Base-by-base conservation (phyloP, 1,284 basidiomycete species). In the Golubevia sp. region DNA sequence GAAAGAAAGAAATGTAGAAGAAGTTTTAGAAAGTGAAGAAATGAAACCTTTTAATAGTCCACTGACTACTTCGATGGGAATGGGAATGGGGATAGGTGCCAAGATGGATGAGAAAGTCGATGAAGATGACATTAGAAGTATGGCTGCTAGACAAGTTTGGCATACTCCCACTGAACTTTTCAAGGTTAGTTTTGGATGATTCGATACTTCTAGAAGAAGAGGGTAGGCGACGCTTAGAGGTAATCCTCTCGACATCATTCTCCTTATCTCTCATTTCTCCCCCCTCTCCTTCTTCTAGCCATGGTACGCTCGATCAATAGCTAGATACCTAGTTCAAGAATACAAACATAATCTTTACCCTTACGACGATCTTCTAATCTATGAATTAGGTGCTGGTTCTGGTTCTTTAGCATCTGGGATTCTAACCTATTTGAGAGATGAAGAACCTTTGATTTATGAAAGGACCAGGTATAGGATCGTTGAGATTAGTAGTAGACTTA, bases 81-180 rank as follows among this genome's bases (percentile, higher is more conserved):
- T 82, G 81, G 57, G 64, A 57, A 34, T 53, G 65, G 49, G 44
- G 61, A 34, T 34, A 13, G 65, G 25, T 34, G 58, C n/a, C 64
- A 86, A 85, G 64, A 65, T 55, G 60, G 73, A 70, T 25, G 71
- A 66, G 27, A 56, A 34, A 6, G 49, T 62, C n/a, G 55, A 65
- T 54, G 67, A 69, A 18, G 88, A 90, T 71, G 87, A 86, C 34
- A 72, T 80, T 0, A 66, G 74, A 38, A 57, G 64, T 1, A 80
- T 80, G 80, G 77, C 76, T 0, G 94, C 94, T 3, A 88, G 90
- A 74, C 97, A 99, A 84, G 88, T 99, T 59, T 99, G 97, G 97
- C 97, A 99, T 85, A 99, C 97, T 0, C 97, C 97, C 0, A 97
- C 94, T 1, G 96, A 99, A 84, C 86, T 99, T 49, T 98, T 99